Base-by-base conservation (phyloP, 345 rosid genomes). In the Camelina neglecta region DNA sequence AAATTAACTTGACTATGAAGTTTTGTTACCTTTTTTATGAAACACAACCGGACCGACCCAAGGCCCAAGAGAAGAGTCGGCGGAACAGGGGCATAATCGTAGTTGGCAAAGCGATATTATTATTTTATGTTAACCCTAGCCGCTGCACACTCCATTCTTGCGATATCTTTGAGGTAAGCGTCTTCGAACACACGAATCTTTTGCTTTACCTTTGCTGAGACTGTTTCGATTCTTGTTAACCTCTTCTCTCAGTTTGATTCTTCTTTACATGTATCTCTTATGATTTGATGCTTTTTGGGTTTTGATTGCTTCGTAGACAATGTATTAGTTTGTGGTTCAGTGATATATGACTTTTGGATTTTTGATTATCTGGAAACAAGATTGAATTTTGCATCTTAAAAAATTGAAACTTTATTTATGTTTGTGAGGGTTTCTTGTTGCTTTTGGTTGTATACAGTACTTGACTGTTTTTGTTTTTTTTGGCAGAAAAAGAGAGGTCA, bases 401-500 rank as follows among this genome's bases (percentile, higher is more conserved):
- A 45, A n/a, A n/a, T 48, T 16, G 38, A 44, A 24, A 15, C 31
- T 42, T 56, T 57, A 39, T 7, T n/a, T n/a, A n/a, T n/a, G 57
- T 16, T 73, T 60, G 29, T 9, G 50, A 64, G 66, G 60, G 4
- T 63, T 62, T 45, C 16, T 45, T 45, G 49, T 48, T 62, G 67
- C 2, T 23, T 67, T 24, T 60, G 60, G 35, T 44, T 53, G 58
- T 48, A 35, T 8, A 31, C 50, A 56, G 23, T 21, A 56, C 47
- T 65, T 68, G 69, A 56, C 18, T 65, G 1, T 6, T 18, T 38
- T 8, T 72, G n/a, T n/a, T 33, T 0, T 6, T n/a, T 6, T 67
- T 75, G 77, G 76, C 84, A 86, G 93, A 75, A 67, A 60, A 74
- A 65, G 61, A 82, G 49, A 45, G 67, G 65, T 56, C 45, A 59